Evolutionary conservation across 352 stramenopile species (phyloP).

Genomic region (Pythium guiyangense): DNA sequence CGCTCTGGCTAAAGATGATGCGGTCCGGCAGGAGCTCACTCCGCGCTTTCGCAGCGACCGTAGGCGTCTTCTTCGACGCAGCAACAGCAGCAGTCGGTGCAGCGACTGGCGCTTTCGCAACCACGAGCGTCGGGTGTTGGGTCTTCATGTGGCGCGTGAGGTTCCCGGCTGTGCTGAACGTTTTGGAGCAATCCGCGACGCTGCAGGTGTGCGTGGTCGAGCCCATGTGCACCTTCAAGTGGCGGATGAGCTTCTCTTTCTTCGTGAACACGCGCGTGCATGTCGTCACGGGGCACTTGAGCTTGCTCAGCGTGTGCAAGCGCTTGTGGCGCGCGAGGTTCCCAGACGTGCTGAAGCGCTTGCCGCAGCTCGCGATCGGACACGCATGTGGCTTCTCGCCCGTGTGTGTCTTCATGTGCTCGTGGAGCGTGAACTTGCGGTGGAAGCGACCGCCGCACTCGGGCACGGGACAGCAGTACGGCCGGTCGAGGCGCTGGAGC

Average conservation of each 20-base stretch:
- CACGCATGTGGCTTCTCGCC: slow-evolving; percentile 67
- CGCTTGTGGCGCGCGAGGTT: slow-evolving; percentile 67
- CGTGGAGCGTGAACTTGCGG: slow-evolving; percentile 65
- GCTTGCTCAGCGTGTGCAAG: slow-evolving; percentile 46
- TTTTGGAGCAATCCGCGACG: slow-evolving; percentile 48
- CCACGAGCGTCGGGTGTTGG: slow-evolving; percentile 31
- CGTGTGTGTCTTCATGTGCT: slow-evolving; percentile 79
- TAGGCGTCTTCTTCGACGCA: background rate
- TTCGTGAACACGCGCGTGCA: slow-evolving; percentile 48
- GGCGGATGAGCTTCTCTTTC: slow-evolving; percentile 41
- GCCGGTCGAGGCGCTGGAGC: slow-evolving; percentile 25
- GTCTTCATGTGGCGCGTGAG: slow-evolving; percentile 64
- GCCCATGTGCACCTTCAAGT: slow-evolving; percentile 46
- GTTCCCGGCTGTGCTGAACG: slow-evolving; percentile 64
- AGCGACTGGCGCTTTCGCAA: slow-evolving; percentile 1
- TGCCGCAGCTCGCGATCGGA: slow-evolving; percentile 42
- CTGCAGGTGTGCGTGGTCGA: slow-evolving; percentile 49
- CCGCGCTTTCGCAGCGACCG: background rate
- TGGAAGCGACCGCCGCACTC: slow-evolving; percentile 51
- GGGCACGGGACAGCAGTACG: slow-evolving; percentile 44
- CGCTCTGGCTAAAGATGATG: background rate
- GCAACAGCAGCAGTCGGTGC: background rate
- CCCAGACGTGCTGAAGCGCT: slow-evolving; percentile 70
- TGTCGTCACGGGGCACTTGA: slow-evolving; percentile 34
- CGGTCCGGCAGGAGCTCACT: slow-evolving; percentile 1